Conservation (phyloP, 768 basidiomycete species). For the Chalciporus chontae region DNA sequence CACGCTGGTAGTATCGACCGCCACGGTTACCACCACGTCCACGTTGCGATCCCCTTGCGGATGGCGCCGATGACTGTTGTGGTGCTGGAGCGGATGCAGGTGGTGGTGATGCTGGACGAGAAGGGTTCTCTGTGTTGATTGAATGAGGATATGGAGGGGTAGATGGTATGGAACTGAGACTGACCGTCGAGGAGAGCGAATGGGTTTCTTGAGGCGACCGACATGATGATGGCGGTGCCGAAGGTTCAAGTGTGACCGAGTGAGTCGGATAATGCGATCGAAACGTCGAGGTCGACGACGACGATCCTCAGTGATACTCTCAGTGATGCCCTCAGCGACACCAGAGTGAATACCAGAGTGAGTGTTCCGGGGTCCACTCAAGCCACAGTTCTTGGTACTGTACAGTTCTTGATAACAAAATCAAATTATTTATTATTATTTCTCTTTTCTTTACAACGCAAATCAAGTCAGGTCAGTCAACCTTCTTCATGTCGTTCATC, state of each 20-base stretch:
- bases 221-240: conserved; percentile 48
- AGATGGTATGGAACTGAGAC: conserved; percentile 21
- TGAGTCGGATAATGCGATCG: neutral
- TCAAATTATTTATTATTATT: conserved; percentile 18
- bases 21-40: conserved; percentile 55
- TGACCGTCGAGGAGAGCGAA: conserved; percentile 80
- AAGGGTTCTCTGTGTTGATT: conserved; percentile 41
- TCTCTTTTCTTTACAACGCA: conserved; percentile 42
- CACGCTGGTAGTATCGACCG: conserved; percentile 69
- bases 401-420: conserved; percentile 31
- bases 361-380: conserved; percentile 41
- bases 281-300: neutral
- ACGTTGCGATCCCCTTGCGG: conserved; percentile 44
- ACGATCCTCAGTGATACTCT: neutral
- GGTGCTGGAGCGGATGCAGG: conserved; percentile 26
- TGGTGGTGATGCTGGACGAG: conserved; percentile 39
- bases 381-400: conserved; percentile 38
- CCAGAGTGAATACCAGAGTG: too few species aligned
- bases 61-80: conserved; percentile 35
- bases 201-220: conserved; percentile 86
- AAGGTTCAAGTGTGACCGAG: neutral
- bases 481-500: neutral
- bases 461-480: conserved; percentile 51
- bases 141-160: neutral
- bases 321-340: too few species aligned